Evolutionary conservation across 306 rosid genomes (phyloP).

Genomic region (Rosa multiflora): DNA sequence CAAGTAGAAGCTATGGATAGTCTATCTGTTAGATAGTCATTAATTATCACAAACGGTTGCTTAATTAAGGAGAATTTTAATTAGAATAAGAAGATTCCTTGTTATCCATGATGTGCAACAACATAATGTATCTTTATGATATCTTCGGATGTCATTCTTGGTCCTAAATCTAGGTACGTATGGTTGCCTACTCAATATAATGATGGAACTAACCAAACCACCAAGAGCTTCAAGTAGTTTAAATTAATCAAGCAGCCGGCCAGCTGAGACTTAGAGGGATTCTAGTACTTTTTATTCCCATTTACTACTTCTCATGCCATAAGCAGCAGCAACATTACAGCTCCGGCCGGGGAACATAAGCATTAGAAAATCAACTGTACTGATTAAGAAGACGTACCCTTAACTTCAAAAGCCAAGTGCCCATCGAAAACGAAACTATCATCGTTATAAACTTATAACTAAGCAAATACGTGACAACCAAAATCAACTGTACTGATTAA

Average conservation of each 20-base stretch:
- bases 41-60: neutral
- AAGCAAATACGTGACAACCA: no score
- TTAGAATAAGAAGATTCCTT: neutral
- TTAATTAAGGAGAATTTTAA: neutral
- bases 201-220: neutral
- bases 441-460: no score
- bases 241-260: neutral
- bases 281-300: neutral
- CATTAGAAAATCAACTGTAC: no score
- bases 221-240: neutral
- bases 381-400: no score
- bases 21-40: neutral
- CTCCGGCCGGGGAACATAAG: no score
- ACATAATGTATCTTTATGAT: neutral
- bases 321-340: neutral
- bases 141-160: neutral
- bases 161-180: neutral
- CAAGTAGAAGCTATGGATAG: neutral
- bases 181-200: neutral
- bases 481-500: no score
- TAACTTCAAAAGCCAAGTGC: no score
- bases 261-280: neutral
- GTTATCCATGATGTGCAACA: neutral
- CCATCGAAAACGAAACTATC: no score
- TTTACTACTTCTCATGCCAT: neutral